These are phyloP conservation scores for Avena insularis DNA, from an alignment of 176 grass and related monocot species.

Conservation along the genomic window DNA sequence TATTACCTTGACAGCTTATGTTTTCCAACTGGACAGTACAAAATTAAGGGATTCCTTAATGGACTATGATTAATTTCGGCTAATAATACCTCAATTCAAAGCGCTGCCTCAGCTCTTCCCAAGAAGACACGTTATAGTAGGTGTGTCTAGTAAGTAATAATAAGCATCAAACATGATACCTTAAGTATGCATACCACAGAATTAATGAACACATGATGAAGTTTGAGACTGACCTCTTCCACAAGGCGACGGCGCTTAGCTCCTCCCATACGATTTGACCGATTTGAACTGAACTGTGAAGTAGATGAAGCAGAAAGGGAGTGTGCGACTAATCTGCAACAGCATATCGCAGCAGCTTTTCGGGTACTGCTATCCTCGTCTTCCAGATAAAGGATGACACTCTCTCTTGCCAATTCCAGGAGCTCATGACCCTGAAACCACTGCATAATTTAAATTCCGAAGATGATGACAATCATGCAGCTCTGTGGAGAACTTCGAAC, in stretches of 20 bases:
- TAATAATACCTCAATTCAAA: conserved; percentile 28
- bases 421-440: conserved; percentile 96
- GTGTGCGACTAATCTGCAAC: conserved; percentile 87
- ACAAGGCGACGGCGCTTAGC: conserved; percentile 76
- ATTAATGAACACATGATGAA: not conserved
- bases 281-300: conserved; percentile 79
- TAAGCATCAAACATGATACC: not conserved
- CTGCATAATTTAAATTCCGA: conserved; percentile 35
- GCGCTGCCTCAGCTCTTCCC: not conserved
- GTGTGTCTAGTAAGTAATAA: not conserved
- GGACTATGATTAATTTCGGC: conserved; percentile 8
- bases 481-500: conserved; percentile 48
- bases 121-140: not conserved
- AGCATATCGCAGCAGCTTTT: conserved; percentile 87
- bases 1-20: conserved; percentile 12
- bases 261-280: conserved; percentile 84
- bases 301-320: conserved; percentile 71
- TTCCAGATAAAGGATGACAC: conserved; percentile 90
- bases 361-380: conserved; percentile 89
- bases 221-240: conserved; percentile 74
- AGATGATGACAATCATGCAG: conserved; percentile 17
- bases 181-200: not conserved
- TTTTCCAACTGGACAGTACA: not conserved
- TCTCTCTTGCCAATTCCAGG: conserved; percentile 88
- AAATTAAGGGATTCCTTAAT: conserved; percentile 1